Evolutionary conservation across 2,329 filamentous ascomycete species (phyloP), one percentile per base, ranked within the genome.

Genomic region (Fusarium sp.): DNA sequence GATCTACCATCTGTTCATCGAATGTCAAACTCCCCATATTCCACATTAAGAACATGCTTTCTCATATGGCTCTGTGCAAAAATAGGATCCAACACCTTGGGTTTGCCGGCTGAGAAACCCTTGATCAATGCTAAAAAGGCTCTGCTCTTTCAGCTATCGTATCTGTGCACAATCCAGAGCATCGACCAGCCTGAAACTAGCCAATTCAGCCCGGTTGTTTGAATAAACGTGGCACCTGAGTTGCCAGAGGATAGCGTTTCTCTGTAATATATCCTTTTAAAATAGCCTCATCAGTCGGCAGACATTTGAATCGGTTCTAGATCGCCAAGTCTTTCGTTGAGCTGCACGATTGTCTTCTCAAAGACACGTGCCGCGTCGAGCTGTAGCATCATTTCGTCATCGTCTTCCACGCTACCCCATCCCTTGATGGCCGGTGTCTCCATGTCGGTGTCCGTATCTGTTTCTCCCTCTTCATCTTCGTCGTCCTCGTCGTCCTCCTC

Each of bases 351-450:
- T 0, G 93, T 96, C 72, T 86, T 86, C 77, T 96, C 92, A 79
- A 96, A 97, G 3, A 97, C 89, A 67, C 85, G 86, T 1, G 89
- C 92, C 50, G 92, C 88, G 67, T 91, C 89, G 84, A 94, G 88
- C 67, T 92, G 85, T 70, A 88, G 75, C 34, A 84, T 83, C 37
- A 84, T 82, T 50, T 83, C 82, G 8, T 84, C 82, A 5, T 82
- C 80, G 36, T 84, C 81, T 8, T 75, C 78, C 2, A 79, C 78
- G 8, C 64, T 30, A n/a, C 82, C 80, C 30, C 74, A 79, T 15
- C 61, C 63, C 12, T 44, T 65, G 40, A 57, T 53, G 5, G 52
- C 69, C n/a, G 60, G 57, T 3, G 33, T 46, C 20, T 81, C 81
- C 26, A 65, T 55, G 23, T 76, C 65, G 33, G 62, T 65, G 12